These are phyloP conservation scores for Auxenochlorella pyrenoidosa DNA, from an alignment of 139 green algal genomes.

Conservation along the genomic window DNA sequence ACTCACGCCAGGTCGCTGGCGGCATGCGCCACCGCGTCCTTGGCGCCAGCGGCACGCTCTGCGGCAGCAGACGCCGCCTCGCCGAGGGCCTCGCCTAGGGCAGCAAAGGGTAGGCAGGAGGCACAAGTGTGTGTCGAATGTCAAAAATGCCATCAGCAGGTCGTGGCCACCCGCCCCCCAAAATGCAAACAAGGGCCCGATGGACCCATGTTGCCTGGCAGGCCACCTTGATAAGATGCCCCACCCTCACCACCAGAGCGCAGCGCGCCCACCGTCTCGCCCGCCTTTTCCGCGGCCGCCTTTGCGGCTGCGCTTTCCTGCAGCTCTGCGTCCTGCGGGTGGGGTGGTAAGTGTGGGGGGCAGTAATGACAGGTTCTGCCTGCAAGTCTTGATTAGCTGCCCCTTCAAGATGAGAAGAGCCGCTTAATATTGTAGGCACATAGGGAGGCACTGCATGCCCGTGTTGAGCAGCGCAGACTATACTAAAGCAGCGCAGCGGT, in stretches of 20 bases:
- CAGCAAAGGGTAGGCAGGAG: background rate
- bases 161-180: background rate
- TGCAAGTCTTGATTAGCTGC: no score
- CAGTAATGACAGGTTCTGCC: no score
- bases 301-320: background rate
- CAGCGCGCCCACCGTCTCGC: background rate
- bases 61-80: background rate
- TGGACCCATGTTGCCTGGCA: no score
- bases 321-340: no score
- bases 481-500: no score
- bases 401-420: no score
- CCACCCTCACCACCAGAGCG: background rate
- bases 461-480: no score
- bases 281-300: background rate
- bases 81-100: background rate
- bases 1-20: background rate
- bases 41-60: background rate
- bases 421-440: no score
- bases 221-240: no score
- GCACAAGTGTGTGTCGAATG: no score
- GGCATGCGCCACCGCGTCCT: background rate
- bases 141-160: background rate
- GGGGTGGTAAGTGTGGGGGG: background rate
- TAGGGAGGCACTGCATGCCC: no score
- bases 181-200: no score